Conservation (phyloP, 306 rosid genomes). For the Quercus alba region DNA sequence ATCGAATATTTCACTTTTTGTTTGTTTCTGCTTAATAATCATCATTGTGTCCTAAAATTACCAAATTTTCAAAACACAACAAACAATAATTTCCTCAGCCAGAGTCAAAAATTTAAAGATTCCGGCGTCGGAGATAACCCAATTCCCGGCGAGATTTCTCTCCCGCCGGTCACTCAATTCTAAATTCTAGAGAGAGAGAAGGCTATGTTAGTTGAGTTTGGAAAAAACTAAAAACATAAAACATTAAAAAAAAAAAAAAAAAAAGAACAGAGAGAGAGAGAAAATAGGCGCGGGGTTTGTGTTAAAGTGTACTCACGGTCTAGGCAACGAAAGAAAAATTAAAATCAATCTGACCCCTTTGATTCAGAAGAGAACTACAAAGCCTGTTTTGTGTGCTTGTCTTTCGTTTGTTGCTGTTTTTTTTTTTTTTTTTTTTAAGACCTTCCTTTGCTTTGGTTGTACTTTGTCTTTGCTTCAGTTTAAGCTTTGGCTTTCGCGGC, state of each 20-base stretch:
- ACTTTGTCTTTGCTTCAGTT: no score
- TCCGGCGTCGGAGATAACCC: conserved; percentile 14
- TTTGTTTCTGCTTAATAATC: conserved; percentile 11
- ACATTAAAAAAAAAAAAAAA: background rate
- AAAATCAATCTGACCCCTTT: background rate
- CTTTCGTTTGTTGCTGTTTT: no score
- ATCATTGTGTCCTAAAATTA: background rate
- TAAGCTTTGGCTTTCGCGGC: no score
- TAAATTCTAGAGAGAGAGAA: conserved; percentile 25
- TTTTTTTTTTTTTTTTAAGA: no score
- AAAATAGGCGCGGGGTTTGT: conserved; percentile 36
- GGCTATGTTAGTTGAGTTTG: conserved; percentile 42
- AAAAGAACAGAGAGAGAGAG: background rate
- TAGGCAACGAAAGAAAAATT: background rate
- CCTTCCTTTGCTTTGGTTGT: no score
- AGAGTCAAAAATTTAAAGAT: background rate
- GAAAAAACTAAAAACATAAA: background rate
- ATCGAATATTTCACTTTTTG: background rate
- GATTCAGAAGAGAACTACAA: background rate
- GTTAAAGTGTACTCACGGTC: background rate
- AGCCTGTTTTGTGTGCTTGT: no score
- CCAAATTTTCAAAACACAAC: background rate
- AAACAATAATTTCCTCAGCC: background rate
- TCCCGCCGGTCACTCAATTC: conserved; percentile 59
- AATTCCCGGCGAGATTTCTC: conserved; percentile 50